Evolutionary conservation across 2,329 filamentous ascomycete species (phyloP), one percentile per base, ranked within the genome.

Genomic region (Elsinoe australis): DNA sequence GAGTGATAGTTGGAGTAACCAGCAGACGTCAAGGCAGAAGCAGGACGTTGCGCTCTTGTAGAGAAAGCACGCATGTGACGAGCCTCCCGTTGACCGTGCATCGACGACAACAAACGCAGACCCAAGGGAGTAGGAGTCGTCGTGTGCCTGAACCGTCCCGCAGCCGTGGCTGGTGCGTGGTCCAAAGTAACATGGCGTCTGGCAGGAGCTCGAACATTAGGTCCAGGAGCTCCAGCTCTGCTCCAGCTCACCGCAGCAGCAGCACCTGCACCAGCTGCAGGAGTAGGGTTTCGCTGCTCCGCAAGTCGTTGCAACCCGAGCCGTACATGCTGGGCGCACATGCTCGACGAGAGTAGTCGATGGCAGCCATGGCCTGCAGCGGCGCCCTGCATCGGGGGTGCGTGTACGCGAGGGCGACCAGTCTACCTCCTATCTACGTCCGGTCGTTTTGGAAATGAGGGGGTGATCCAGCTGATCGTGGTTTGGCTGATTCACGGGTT

Each of bases 141-240:
- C 36, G 36, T 41, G 36, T 41, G 19, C 36, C 21, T 41, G 36
- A 41, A 41, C 36, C 36, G 36, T 41, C 36, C 36, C 36, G 36
- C 36, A 41, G 36, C 15, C 9, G 36, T 41, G 36, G 36, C 36
- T 41, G 36, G 28, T 17, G 36, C 36, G 28, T 41, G 36, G 28
- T 41, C 35, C 35, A 15, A n/a, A 24, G 21, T 10, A 39, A n/a
- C n/a, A n/a, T n/a, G n/a, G n/a, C n/a, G n/a, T n/a, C n/a, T n/a
- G n/a, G n/a, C n/a, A n/a, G n/a, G n/a, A n/a, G n/a, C n/a, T n/a
- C 15, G 35, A 22, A 39, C 35, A 39, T 26, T 19, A 24, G 19
- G 24, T 22, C 19, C n/a, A 7, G 35, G 17, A 38, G 35, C n/a
- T n/a, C 35, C 15, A 35, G 32, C 32, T 35, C 12, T n/a, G n/a